Evolutionary conservation across 495 filamentous ascomycete genomes (phyloP).

Genomic region (Daldinia childiae): DNA sequence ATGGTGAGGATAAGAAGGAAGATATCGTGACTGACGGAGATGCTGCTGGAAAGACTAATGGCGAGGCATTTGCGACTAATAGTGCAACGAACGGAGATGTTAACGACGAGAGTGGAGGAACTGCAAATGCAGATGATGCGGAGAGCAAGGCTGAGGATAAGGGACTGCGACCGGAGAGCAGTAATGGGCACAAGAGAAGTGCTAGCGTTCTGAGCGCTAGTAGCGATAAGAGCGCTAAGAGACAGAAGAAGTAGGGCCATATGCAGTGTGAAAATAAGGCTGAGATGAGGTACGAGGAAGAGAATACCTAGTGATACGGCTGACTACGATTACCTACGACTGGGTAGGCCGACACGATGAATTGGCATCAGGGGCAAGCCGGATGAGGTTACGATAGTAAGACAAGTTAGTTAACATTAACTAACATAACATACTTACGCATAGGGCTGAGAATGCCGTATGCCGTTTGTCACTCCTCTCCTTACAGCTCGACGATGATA

Average conservation of each 20-base stretch:
- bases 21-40: background rate
- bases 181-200: slow-evolving; percentile 69
- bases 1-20: slow-evolving; percentile 34
- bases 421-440: background rate
- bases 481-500: too few relatives aligned
- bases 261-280: background rate
- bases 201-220: slow-evolving; percentile 75
- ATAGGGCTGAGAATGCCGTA: background rate
- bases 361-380: background rate
- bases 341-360: background rate
- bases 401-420: background rate
- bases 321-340: background rate
- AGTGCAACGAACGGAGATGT: slow-evolving; percentile 29
- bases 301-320: background rate
- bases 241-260: slow-evolving; percentile 68
- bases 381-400: slow-evolving; percentile 1
- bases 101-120: slow-evolving; percentile 23
- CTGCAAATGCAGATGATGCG: background rate
- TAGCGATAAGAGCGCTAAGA: slow-evolving; percentile 77
- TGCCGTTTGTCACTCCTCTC: background rate
- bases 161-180: slow-evolving; percentile 44
- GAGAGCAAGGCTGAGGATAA: slow-evolving; percentile 40
- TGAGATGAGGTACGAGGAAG: background rate
- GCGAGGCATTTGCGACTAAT: background rate
- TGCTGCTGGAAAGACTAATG: background rate